phyloP scores from a whole-genome alignment of 2,329 filamentous ascomycete genomes.

The Lithohypha guttulata region DNA sequence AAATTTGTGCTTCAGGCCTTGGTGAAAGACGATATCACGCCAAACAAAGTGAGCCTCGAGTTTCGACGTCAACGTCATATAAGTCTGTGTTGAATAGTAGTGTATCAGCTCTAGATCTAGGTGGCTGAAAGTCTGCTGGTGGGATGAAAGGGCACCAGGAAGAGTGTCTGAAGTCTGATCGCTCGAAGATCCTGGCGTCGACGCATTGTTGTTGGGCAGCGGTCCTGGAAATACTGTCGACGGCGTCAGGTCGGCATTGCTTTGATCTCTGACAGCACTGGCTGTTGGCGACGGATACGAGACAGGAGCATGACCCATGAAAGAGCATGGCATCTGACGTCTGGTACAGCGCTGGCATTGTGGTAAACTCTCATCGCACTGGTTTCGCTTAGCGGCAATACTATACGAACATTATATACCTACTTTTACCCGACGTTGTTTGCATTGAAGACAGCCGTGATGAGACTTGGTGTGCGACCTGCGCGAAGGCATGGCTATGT shows the following conservation, averaged over 20 bases:
- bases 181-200: constrained; percentile 14
- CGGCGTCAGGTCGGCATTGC: no score
- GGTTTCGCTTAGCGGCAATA: not conserved
- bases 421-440: constrained; percentile 22
- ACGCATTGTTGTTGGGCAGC: constrained; percentile 13
- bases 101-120: constrained; percentile 37
- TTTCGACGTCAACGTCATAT: constrained; percentile 22
- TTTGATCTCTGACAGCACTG: no score
- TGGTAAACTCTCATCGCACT: constrained; percentile 21
- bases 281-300: not conserved
- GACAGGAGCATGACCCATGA: constrained; percentile 16
- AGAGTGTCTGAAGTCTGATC: constrained; percentile 9
- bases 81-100: constrained; percentile 33
- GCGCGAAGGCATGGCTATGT: constrained; percentile 21
- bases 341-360: constrained; percentile 22
- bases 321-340: constrained; percentile 21
- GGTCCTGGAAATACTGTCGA: no score
- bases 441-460: constrained; percentile 22
- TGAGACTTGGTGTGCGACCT: constrained; percentile 22
- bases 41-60: constrained; percentile 26
- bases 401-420: constrained; percentile 6
- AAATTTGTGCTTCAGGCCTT: constrained; percentile 32
- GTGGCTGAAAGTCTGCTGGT: constrained; percentile 20
- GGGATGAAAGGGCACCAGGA: not conserved
- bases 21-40: constrained; percentile 32